These are phyloP conservation scores for Fusarium ramigenum DNA, from an alignment of 2,329 filamentous ascomycete genomes.

Conservation along the genomic window DNA sequence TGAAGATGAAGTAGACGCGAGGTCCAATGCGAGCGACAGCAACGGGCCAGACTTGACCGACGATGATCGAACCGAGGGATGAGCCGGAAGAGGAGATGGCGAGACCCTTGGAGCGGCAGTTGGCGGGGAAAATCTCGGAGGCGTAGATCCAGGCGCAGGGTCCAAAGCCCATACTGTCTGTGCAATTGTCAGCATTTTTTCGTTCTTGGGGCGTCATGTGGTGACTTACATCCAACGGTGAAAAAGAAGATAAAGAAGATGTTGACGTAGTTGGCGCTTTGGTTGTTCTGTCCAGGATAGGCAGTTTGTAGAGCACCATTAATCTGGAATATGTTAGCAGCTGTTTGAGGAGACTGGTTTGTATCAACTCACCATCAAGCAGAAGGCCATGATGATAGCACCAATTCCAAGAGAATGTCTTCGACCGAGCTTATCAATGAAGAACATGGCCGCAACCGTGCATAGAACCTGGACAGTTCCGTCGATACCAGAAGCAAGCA, in stretches of 20 bases:
- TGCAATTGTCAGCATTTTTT: too few relatives aligned
- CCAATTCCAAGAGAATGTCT: conserved; percentile 11
- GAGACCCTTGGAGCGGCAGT: conserved; percentile 16
- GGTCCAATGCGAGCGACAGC: conserved; percentile 3
- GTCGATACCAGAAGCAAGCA: conserved; percentile 12
- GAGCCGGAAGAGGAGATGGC: conserved; percentile 12
- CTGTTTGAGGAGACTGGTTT: background rate
- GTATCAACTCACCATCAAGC: conserved; percentile 4
- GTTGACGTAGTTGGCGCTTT: conserved; percentile 13
- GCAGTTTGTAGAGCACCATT: conserved; percentile 11
- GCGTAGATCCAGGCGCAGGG: conserved; percentile 20
- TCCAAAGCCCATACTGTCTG: conserved; percentile 20
- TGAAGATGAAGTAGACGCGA: conserved; percentile 13
- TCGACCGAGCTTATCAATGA: conserved; percentile 18
- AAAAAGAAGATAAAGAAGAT: conserved; percentile 25
- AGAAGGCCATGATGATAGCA: conserved; percentile 19
- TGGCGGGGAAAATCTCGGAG: conserved; percentile 20
- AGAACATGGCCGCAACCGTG: conserved; percentile 24
- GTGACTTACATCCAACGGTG: conserved; percentile 8
- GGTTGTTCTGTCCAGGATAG: conserved; percentile 11
- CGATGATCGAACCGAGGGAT: conserved; percentile 11
- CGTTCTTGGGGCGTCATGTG: too few relatives aligned
- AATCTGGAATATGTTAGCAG: background rate
- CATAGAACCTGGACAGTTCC: conserved; percentile 15
- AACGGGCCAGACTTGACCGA: conserved; percentile 15